A percentile compares a stretch with the other conserved stretches of the same genome.
Evolutionary conservation across 768 basidiomycete genomes (phyloP).

Genomic region (Rhodocollybia butyracea): DNA sequence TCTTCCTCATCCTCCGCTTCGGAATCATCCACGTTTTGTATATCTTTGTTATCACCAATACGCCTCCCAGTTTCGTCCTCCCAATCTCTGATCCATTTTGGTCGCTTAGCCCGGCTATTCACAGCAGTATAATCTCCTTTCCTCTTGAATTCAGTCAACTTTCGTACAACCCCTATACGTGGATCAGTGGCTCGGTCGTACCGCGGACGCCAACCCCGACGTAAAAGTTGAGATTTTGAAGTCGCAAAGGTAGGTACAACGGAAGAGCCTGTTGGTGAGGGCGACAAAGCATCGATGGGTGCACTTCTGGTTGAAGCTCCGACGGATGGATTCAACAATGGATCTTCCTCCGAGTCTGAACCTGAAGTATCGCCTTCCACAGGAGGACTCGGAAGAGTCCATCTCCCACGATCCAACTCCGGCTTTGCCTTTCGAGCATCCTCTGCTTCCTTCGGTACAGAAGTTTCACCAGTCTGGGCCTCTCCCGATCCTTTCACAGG

Average conservation of each 20-base stretch:
- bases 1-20: conserved; percentile 26
- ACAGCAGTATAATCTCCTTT: conserved; percentile 39
- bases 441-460: no score
- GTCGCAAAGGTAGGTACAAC: not conserved
- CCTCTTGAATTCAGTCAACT: conserved; percentile 69
- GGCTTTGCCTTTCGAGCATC: no score
- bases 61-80: conserved; percentile 22
- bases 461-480: no score
- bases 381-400: conserved; percentile 52
- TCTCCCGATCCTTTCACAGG: not conserved
- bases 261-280: not conserved
- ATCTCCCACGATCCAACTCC: not conserved
- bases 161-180: conserved; percentile 62
- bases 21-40: conserved; percentile 25
- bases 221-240: not conserved
- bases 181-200: conserved; percentile 71
- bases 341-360: not conserved
- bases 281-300: not conserved
- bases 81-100: conserved; percentile 50
- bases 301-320: not conserved
- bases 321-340: not conserved
- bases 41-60: conserved; percentile 26
- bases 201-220: conserved; percentile 2
- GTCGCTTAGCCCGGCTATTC: conserved; percentile 7
- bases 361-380: conserved; percentile 42